Percentiles rank a stretch among this genome's conserved stretches.
phyloP scores from a whole-genome alignment of 1,139 yeast species.

The Sugiyamaella japonica region DNA sequence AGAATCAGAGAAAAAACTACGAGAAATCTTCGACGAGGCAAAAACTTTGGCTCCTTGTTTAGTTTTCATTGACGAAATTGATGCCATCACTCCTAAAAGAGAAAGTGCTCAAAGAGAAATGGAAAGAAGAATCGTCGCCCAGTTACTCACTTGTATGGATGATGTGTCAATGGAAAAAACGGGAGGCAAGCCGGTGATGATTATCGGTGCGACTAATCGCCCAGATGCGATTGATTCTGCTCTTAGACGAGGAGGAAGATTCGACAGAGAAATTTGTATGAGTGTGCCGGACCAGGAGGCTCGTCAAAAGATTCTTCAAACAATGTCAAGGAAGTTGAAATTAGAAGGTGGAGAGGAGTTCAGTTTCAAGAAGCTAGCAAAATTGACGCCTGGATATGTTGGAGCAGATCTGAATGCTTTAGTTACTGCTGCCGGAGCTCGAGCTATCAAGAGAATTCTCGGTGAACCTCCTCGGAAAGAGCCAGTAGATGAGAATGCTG shows the following conservation, averaged over 20 bases:
- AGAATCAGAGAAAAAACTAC: conserved; percentile 88
- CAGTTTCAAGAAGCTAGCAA: conserved; percentile 74
- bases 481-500: not conserved
- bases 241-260: conserved; percentile 92
- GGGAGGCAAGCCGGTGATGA: conserved; percentile 89
- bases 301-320: conserved; percentile 69
- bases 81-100: conserved; percentile 96
- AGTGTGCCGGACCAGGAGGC: conserved; percentile 90
- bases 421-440: conserved; percentile 92
- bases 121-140: conserved; percentile 98
- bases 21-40: conserved; percentile 95
- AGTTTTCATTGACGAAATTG: conserved; percentile 92
- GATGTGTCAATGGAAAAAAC: conserved; percentile 86
- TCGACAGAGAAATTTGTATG: conserved; percentile 89
- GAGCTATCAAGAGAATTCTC: conserved; percentile 91
- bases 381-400: conserved; percentile 95
- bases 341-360: conserved; percentile 60
- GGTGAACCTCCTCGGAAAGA: conserved; percentile 29
- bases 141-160: conserved; percentile 89
- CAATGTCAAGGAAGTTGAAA: conserved; percentile 63
- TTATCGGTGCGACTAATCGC: conserved; percentile 95
- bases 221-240: conserved; percentile 88
- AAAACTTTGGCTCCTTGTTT: conserved; percentile 86
- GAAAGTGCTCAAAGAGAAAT: conserved; percentile 98
- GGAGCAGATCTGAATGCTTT: conserved; percentile 96